A percentile compares a stretch with the other conserved stretches of the same genome.
These are phyloP conservation scores for Colletotrichum eremochloae DNA, from an alignment of 2,329 filamentous ascomycete species.

Conservation along the genomic window DNA sequence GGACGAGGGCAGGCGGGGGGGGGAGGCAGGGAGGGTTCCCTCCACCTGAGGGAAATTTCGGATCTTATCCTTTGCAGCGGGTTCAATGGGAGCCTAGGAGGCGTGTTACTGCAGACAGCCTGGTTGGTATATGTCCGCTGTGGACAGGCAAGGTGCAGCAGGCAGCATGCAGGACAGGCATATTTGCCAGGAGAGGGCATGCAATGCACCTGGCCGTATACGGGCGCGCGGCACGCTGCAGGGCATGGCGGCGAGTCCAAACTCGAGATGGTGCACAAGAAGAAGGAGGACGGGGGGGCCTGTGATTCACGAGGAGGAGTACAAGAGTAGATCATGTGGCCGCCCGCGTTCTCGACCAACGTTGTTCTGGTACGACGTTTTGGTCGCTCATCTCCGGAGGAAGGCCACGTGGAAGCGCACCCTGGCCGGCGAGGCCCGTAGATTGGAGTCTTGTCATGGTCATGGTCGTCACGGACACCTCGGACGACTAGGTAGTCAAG, in stretches of 20 bases:
- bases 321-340: neutral
- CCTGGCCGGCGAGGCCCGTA: neutral
- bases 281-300: neutral
- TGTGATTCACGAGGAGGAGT: neutral
- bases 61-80: neutral
- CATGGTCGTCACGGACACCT: too few species aligned
- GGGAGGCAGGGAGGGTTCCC: neutral
- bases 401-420: neutral
- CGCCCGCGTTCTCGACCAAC: neutral
- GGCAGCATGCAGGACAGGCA: constrained; percentile 3
- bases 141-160: neutral
- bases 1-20: neutral
- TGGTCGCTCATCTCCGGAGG: neutral
- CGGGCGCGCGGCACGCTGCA: constrained; percentile 24
- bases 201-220: constrained; percentile 19
- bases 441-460: neutral
- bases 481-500: too few species aligned
- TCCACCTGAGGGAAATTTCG: neutral
- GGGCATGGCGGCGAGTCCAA: neutral
- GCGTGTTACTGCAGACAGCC: neutral
- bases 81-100: neutral
- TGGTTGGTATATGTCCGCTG: constrained; percentile 7
- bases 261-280: neutral
- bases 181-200: constrained; percentile 1
- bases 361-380: neutral